Evolutionary conservation across 345 rosid genomes (phyloP).

Genomic region (Melaleuca quinquenervia): DNA sequence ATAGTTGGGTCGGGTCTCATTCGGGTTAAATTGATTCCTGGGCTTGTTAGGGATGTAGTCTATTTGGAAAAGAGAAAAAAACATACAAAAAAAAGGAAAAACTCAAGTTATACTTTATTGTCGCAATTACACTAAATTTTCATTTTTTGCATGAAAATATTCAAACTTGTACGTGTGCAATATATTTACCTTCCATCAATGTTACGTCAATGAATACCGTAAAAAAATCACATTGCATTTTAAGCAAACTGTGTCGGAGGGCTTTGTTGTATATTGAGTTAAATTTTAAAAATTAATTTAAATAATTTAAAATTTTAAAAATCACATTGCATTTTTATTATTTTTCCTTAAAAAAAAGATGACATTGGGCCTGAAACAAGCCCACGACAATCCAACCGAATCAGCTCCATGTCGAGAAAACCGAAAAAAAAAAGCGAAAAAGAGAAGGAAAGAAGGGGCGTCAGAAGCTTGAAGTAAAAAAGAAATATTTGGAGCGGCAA

Average conservation of each 20-base stretch:
- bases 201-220: too few relatives aligned
- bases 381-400: background rate
- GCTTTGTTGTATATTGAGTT: too few relatives aligned
- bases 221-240: too few relatives aligned
- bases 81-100: too few relatives aligned
- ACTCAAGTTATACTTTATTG: too few relatives aligned
- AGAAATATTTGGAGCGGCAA: background rate
- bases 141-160: too few relatives aligned
- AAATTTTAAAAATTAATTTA: too few relatives aligned
- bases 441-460: background rate
- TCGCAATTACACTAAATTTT: too few relatives aligned
- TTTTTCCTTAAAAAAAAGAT: background rate
- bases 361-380: background rate
- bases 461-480: background rate
- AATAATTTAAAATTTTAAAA: too few relatives aligned
- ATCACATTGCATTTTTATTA: too few relatives aligned
- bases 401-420: background rate
- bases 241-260: rapidly evolving
- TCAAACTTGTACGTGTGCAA: background rate
- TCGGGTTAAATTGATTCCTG: background rate
- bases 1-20: background rate
- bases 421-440: background rate
- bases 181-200: background rate
- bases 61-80: background rate
- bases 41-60: background rate